These are phyloP conservation scores for Diplosphaera chodatii DNA, from an alignment of 139 green algal species.

Conservation along the genomic window DNA sequence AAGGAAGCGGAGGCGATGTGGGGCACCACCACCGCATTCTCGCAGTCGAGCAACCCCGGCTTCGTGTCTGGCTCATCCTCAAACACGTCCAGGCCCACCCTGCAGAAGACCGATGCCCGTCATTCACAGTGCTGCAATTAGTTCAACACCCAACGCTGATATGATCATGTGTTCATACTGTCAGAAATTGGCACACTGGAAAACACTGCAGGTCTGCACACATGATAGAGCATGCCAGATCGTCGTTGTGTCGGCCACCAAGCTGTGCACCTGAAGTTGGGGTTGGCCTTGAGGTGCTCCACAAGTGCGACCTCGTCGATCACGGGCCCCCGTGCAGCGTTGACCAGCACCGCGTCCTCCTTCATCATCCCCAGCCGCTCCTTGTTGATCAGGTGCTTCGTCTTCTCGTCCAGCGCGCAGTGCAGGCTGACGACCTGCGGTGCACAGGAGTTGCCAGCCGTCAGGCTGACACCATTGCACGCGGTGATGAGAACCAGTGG, in stretches of 20 bases:
- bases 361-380: conserved; percentile 93
- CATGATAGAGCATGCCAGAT: no score
- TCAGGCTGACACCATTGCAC: neutral
- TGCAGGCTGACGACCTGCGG: conserved; percentile 82
- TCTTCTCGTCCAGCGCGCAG: conserved; percentile 87
- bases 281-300: conserved; percentile 86
- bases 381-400: conserved; percentile 90
- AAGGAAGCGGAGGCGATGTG: conserved; percentile 96
- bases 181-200: no score
- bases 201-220: no score
- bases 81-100: conserved; percentile 91
- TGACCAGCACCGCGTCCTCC: conserved; percentile 86
- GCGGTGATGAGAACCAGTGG: no score
- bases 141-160: no score
- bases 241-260: no score
- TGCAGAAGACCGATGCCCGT: neutral
- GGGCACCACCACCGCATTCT: conserved; percentile 95
- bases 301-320: conserved; percentile 94
- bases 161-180: neutral
- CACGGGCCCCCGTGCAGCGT: conserved; percentile 82
- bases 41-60: conserved; percentile 78
- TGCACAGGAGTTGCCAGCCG: neutral
- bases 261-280: conserved; percentile 80
- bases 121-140: neutral
- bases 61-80: conserved; percentile 97